These are phyloP conservation scores for Moringa oleifera DNA, from an alignment of 345 rosid genomes.

Conservation along the genomic window DNA sequence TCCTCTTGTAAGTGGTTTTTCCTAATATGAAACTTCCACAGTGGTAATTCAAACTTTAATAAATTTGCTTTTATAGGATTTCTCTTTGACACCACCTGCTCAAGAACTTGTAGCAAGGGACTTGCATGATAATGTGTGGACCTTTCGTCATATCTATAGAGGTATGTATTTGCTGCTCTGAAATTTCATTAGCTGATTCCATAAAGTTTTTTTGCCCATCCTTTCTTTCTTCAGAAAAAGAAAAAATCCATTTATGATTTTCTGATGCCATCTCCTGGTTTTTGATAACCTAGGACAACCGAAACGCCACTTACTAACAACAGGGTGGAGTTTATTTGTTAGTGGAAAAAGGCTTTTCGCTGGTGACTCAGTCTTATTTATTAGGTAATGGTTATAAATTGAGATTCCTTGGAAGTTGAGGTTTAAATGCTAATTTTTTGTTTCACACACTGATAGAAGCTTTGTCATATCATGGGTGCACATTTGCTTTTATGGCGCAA, in stretches of 20 bases:
- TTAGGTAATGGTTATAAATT: conserved; percentile 42
- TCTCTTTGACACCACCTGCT: conserved; percentile 90
- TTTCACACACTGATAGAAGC: background rate
- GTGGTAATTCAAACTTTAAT: conserved; percentile 3
- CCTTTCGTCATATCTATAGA: conserved; percentile 84
- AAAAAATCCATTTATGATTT: background rate
- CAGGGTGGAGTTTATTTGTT: conserved; percentile 91
- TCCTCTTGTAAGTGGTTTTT: conserved; percentile 50
- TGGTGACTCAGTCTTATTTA: conserved; percentile 79
- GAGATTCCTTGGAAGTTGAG: conserved; percentile 5
- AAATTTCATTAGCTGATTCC: background rate
- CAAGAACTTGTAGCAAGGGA: conserved; percentile 91
- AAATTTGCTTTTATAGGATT: conserved; percentile 46
- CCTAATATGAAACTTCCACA: background rate
- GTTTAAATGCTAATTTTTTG: conserved; percentile 2
- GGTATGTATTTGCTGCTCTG: conserved; percentile 32
- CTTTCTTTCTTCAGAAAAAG: conserved; percentile 7
- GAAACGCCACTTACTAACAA: conserved; percentile 83
- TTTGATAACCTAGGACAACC: conserved; percentile 63
- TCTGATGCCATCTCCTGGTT: conserved; percentile 10
- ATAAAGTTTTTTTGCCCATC: background rate
- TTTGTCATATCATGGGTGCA: background rate
- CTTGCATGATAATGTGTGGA: conserved; percentile 86
- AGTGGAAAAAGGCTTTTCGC: conserved; percentile 82
- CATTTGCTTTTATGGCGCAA: background rate